Evolutionary conservation across 441 rosid species (phyloP).

Genomic region (Arabidopsis hybrid): DNA sequence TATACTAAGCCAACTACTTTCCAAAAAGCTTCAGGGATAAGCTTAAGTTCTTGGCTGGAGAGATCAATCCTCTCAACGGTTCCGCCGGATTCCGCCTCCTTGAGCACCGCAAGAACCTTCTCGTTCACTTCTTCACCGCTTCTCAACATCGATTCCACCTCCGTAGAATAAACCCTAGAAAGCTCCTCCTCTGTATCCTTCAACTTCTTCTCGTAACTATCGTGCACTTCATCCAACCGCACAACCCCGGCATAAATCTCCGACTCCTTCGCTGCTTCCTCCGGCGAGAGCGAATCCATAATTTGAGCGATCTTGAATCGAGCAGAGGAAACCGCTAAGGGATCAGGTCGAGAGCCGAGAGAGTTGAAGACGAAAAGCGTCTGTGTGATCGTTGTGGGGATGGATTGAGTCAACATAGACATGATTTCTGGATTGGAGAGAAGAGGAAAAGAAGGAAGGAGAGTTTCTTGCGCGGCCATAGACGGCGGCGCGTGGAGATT

Average conservation of each 20-base stretch:
- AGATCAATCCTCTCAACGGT: slow-evolving; percentile 65
- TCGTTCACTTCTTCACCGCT: slow-evolving; percentile 50
- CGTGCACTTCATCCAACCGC: slow-evolving; percentile 80
- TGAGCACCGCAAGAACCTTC: slow-evolving; percentile 66
- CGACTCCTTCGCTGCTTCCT: slow-evolving; percentile 64
- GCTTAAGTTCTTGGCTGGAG: slow-evolving; percentile 58
- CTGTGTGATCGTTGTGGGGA: slow-evolving; percentile 68
- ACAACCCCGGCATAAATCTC: slow-evolving; percentile 52
- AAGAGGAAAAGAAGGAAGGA: slow-evolving; percentile 60
- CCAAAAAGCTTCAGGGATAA: slow-evolving; percentile 80
- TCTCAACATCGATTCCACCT: slow-evolving; percentile 38
- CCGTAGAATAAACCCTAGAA: slow-evolving; percentile 67
- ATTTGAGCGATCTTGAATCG: slow-evolving; percentile 64
- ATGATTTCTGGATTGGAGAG: slow-evolving; percentile 64
- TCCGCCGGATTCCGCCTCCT: slow-evolving; percentile 51
- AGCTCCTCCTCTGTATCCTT: slow-evolving; percentile 74
- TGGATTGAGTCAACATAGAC: slow-evolving; percentile 67
- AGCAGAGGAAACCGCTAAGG: slow-evolving; percentile 74
- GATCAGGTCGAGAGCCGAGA: slow-evolving; percentile 92
- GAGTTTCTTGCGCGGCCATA: slow-evolving; percentile 38
- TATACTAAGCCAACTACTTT: slow-evolving; percentile 61
- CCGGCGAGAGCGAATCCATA: slow-evolving; percentile 56
- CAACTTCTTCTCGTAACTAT: slow-evolving; percentile 68
- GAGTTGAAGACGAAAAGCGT: slow-evolving; percentile 70
- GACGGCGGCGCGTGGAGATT: slow-evolving; percentile 47